These are phyloP conservation scores for Polytolypa hystricis DNA, from an alignment of 2,329 filamentous ascomycete genomes.

Conservation along the genomic window DNA sequence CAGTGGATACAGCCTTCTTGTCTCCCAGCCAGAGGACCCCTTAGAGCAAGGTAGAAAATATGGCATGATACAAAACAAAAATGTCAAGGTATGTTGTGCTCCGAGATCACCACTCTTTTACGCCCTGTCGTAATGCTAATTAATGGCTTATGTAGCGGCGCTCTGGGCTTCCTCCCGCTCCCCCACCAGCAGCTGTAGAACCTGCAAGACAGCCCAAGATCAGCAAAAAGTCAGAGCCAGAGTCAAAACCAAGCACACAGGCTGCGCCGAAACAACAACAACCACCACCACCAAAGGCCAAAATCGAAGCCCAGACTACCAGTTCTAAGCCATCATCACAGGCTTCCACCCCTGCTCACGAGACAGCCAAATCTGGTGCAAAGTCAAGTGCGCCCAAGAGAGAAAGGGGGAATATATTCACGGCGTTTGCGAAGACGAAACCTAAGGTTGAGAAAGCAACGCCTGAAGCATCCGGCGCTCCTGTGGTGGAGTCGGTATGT, in stretches of 20 bases:
- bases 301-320: background rate
- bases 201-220: conserved; percentile 18
- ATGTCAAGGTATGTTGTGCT: conserved; percentile 43
- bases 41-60: conserved; percentile 50
- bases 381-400: conserved; percentile 44
- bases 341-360: conserved; percentile 9
- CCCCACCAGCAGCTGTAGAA: conserved; percentile 21
- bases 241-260: conserved; percentile 19
- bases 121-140: background rate
- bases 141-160: conserved; percentile 30
- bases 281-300: background rate
- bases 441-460: conserved; percentile 42
- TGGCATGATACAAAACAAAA: conserved; percentile 63
- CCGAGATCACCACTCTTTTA: background rate
- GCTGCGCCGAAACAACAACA: conserved; percentile 5
- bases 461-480: conserved; percentile 26
- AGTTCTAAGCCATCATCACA: background rate
- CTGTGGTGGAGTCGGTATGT: conserved; percentile 26
- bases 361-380: conserved; percentile 24
- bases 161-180: conserved; percentile 33
- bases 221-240: conserved; percentile 21
- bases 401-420: conserved; percentile 56
- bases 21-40: conserved; percentile 49
- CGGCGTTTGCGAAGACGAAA: conserved; percentile 64
- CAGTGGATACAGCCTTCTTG: conserved; percentile 51